These are phyloP conservation scores for Ceratocystis variospora DNA, from an alignment of 2,329 filamentous ascomycete genomes.

Conservation along the genomic window DNA sequence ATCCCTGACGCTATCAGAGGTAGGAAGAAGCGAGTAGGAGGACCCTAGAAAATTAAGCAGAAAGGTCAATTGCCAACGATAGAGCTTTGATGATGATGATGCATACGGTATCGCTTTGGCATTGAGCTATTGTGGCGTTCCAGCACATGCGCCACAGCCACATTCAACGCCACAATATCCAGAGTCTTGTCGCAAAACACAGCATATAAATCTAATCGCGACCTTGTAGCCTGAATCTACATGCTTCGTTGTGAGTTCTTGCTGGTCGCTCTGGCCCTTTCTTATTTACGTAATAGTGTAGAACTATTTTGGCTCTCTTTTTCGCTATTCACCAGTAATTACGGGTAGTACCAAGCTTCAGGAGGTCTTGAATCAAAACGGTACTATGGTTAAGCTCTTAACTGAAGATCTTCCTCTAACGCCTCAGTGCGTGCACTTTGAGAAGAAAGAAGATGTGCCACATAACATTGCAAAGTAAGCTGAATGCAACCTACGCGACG, in stretches of 20 bases:
- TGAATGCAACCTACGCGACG: not conserved
- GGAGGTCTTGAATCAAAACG: not conserved
- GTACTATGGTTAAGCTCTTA: not conserved
- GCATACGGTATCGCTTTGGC: conserved; percentile 6
- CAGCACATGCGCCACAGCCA: not conserved
- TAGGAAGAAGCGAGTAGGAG: not conserved
- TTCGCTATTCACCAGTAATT: too few species aligned
- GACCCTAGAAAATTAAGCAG: not conserved
- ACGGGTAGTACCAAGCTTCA: not conserved
- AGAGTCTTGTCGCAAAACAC: conserved; percentile 3
- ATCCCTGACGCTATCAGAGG: not conserved
- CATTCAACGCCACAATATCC: not conserved
- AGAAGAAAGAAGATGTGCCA: conserved; percentile 55
- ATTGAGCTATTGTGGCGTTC: conserved; percentile 9
- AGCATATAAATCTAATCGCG: not conserved
- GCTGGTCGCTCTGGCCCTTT: not conserved
- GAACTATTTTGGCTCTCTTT: too few species aligned
- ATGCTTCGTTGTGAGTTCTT: not conserved
- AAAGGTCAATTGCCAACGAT: not conserved
- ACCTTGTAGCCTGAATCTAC: not conserved
- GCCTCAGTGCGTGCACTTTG: conserved; percentile 62
- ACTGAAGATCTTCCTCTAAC: conserved; percentile 36
- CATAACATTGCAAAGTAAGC: conserved; percentile 70
- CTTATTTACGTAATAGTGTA: not conserved
- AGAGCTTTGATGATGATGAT: conserved; percentile 5